Conservation (phyloP, 495 filamentous ascomycete genomes). For the Choiromyces venosus region DNA sequence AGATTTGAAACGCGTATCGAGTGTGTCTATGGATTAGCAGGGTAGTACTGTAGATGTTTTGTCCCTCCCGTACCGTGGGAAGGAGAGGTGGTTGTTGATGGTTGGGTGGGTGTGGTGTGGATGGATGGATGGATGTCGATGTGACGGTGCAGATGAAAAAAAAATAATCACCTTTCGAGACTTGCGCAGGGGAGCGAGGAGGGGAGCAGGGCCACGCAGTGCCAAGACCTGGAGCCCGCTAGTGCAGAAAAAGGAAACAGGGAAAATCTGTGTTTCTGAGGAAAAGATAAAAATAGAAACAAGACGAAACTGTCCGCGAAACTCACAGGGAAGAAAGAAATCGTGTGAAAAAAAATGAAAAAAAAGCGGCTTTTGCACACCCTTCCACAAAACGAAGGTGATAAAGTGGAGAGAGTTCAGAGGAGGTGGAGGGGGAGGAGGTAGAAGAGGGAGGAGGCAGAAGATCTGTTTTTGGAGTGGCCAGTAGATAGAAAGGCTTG, state of each 20-base stretch:
- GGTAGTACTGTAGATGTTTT: background rate
- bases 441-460: background rate
- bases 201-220: background rate
- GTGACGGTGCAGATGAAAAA: background rate
- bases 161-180: background rate
- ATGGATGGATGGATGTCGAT: background rate
- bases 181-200: background rate
- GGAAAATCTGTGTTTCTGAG: background rate
- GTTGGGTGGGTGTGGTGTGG: background rate
- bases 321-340: background rate
- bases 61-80: background rate
- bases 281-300: background rate
- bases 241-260: background rate
- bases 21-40: background rate
- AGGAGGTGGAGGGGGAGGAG: background rate
- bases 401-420: background rate
- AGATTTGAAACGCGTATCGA: constrained; percentile 4
- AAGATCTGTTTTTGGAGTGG: background rate
- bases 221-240: background rate
- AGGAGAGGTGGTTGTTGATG: background rate
- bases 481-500: background rate
- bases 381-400: background rate
- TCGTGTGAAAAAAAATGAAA: background rate
- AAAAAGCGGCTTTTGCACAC: background rate
- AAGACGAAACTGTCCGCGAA: background rate